Evolutionary conservation across 2,329 filamentous ascomycete genomes (phyloP).

Genomic region (Xylaria multiplex): DNA sequence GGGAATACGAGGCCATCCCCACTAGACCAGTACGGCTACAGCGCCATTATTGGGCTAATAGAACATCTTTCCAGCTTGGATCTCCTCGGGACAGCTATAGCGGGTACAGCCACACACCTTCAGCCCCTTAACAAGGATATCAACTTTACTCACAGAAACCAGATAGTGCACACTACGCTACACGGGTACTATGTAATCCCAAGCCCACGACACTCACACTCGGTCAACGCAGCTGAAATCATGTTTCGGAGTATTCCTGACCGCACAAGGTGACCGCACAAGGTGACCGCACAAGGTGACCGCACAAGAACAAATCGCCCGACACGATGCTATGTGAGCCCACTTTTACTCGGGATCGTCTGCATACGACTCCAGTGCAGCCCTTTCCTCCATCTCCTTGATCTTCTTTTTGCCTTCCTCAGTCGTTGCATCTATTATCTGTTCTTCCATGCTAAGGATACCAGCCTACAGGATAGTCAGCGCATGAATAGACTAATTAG

Average conservation of each 20-base stretch:
- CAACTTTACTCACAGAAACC: too few relatives aligned
- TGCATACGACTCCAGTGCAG: constrained; percentile 50
- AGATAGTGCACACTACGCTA: not conserved
- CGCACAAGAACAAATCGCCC: constrained; percentile 6
- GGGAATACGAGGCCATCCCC: not conserved
- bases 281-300: too few relatives aligned
- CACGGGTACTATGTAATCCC: not conserved
- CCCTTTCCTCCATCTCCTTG: constrained; percentile 76
- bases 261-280: not conserved
- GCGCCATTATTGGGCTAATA: not conserved
- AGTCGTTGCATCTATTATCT: constrained; percentile 95
- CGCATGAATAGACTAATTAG: not conserved
- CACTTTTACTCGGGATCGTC: constrained; percentile 55
- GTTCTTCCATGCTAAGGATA: constrained; percentile 89
- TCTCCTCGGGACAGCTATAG: not conserved
- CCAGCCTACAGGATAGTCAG: constrained; percentile 66
- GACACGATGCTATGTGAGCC: not conserved
- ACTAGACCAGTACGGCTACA: constrained; percentile 4
- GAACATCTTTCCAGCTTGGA: not conserved
- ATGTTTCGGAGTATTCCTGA: constrained; percentile 13
- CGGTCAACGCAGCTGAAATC: not conserved
- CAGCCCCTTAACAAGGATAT: constrained; percentile 3
- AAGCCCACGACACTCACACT: not conserved
- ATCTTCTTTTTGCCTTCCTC: constrained; percentile 82
- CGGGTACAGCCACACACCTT: not conserved